A percentile compares a stretch with the other conserved stretches of the same genome.
These are phyloP conservation scores for Ustilago xerochloae DNA, from an alignment of 1,284 basidiomycete species.

Conservation along the genomic window DNA sequence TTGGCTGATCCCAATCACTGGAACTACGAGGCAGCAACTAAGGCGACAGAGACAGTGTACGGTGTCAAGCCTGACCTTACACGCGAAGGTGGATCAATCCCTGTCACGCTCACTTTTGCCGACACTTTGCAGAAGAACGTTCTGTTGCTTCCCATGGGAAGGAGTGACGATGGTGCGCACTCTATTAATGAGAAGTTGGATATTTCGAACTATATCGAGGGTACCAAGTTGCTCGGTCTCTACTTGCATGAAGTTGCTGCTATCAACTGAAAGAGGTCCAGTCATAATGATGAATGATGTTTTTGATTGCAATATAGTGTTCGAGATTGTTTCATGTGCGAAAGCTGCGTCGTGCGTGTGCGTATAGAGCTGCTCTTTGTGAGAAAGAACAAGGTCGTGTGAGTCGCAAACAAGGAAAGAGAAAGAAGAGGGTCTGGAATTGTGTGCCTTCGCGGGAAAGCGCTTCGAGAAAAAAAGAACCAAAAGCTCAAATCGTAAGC, in stretches of 20 bases:
- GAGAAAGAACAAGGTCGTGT: conserved; percentile 3
- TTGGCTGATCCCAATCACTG: conserved; percentile 75
- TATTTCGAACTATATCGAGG: conserved; percentile 89
- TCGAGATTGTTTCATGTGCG: not conserved
- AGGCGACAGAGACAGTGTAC: conserved; percentile 84
- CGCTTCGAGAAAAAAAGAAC: not conserved
- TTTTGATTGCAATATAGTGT: not conserved
- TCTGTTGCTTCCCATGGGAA: conserved; percentile 87
- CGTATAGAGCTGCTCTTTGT: no score
- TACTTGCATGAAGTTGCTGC: conserved; percentile 83
- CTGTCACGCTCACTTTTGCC: conserved; percentile 94
- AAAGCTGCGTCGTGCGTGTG: not conserved
- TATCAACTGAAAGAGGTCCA: conserved; percentile 8
- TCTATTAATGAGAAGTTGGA: conserved; percentile 96
- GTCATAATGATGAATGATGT: not conserved
- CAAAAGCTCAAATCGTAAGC: not conserved
- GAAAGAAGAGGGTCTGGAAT: no score
- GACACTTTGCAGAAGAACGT: conserved; percentile 75
- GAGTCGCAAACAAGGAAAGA: conserved; percentile 2
- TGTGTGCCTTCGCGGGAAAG: no score
- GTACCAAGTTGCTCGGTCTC: conserved; percentile 77
- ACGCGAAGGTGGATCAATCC: conserved; percentile 94
- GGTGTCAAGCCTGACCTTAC: conserved; percentile 86
- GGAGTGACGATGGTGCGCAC: conserved; percentile 82
- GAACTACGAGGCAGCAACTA: conserved; percentile 92